These are phyloP conservation scores for Tolypocladium ovalisporum DNA, from an alignment of 2,329 filamentous ascomycete species.

Conservation along the genomic window DNA sequence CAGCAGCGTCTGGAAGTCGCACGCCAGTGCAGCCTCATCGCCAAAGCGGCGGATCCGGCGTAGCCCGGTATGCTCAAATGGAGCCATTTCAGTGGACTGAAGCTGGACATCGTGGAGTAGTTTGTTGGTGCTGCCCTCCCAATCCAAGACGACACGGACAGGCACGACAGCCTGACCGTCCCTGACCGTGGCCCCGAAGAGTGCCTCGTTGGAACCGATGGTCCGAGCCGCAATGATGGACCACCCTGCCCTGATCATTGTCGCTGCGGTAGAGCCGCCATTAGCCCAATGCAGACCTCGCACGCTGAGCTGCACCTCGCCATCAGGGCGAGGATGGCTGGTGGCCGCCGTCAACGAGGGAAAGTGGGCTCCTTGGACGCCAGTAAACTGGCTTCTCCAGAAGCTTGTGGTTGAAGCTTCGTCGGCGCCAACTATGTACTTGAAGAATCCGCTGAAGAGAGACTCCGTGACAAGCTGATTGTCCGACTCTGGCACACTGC, in stretches of 20 bases:
- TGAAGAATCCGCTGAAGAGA: constrained; percentile 4
- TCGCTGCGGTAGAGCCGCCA: background rate
- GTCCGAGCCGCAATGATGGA: constrained; percentile 23
- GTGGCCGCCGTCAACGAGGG: background rate
- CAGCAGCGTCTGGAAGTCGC: constrained; percentile 8
- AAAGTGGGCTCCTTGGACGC: constrained; percentile 1
- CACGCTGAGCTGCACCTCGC: background rate
- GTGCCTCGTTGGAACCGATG: constrained; percentile 19
- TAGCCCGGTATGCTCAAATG: constrained; percentile 15
- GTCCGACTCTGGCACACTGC: background rate
- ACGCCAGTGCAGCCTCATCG: constrained; percentile 4
- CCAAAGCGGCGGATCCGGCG: constrained; percentile 14
- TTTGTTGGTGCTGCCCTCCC: constrained; percentile 2
- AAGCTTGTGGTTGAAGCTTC: background rate
- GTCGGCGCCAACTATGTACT: background rate
- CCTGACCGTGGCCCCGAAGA: constrained; percentile 11
- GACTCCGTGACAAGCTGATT: background rate
- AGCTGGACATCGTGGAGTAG: constrained; percentile 10
- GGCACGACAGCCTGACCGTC: constrained; percentile 10
- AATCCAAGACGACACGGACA: constrained; percentile 3
- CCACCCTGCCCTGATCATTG: constrained; percentile 10
- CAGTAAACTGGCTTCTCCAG: constrained; percentile 3
- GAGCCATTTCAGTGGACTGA: constrained; percentile 11
- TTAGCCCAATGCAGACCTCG: background rate
- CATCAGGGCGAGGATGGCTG: background rate